Evolutionary conservation across 2,329 filamentous ascomycete genomes (phyloP).

Genomic region (Scleromitrula shiraiana): DNA sequence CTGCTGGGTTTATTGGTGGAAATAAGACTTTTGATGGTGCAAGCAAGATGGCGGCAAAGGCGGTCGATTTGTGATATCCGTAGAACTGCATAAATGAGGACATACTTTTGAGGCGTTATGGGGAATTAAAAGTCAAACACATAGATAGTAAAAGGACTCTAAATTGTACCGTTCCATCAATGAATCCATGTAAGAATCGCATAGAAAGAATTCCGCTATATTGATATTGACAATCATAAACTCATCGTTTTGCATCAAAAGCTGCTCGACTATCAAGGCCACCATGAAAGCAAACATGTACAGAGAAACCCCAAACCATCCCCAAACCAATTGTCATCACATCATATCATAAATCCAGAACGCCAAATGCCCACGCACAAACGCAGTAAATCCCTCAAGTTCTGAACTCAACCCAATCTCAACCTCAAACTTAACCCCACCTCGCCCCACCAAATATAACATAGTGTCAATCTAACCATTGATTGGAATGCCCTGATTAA

Average conservation of each 20-base stretch:
- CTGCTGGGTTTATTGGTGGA: constrained; percentile 90
- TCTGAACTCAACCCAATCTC: too few relatives aligned
- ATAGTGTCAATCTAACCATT: constrained; percentile 44
- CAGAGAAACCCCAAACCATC: constrained; percentile 9
- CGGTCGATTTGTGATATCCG: constrained; percentile 39
- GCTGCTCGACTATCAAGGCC: constrained; percentile 8
- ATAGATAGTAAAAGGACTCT: constrained; percentile 5
- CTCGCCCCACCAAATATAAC: too few relatives aligned
- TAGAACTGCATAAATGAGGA: not conserved
- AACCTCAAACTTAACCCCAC: too few relatives aligned
- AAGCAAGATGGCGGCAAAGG: constrained; percentile 75
- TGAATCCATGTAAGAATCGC: not conserved
- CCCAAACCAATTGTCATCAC: constrained; percentile 7
- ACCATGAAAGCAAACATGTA: constrained; percentile 8
- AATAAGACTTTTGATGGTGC: constrained; percentile 88
- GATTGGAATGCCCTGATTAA: constrained; percentile 53
- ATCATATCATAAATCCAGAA: constrained; percentile 8
- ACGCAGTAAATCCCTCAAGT: constrained; percentile 8
- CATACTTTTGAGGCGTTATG: constrained; percentile 1
- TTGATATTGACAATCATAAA: not conserved
- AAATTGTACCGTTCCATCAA: not conserved
- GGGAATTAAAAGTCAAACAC: not conserved
- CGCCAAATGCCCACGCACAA: constrained; percentile 5
- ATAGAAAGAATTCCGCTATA: not conserved
- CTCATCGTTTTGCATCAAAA: constrained; percentile 3